Percentiles rank a stretch among this genome's conserved stretches.
These are phyloP conservation scores for Asterophora parasitica DNA, from an alignment of 768 basidiomycete genomes.

Conservation along the genomic window DNA sequence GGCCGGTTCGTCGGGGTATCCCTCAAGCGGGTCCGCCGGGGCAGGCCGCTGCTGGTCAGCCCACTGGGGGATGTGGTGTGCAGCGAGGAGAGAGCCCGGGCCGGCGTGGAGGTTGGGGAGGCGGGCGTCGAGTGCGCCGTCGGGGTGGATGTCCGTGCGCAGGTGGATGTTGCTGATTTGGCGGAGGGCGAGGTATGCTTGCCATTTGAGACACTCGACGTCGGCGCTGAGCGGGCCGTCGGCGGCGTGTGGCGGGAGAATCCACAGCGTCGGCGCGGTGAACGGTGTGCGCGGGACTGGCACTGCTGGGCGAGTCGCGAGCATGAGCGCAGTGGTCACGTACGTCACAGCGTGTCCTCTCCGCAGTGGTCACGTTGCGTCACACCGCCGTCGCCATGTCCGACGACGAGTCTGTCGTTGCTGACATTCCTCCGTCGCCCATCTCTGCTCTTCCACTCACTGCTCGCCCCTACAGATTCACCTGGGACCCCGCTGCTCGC, in stretches of 20 bases:
- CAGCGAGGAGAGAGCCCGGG: slow-evolving; percentile 52
- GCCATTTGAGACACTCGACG: slow-evolving; percentile 89
- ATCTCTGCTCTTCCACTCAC: slow-evolving; percentile 39
- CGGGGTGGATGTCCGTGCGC: slow-evolving; percentile 63
- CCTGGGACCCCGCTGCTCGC: slow-evolving; percentile 61
- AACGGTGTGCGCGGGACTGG: slow-evolving; percentile 25
- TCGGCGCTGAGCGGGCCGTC: slow-evolving; percentile 57
- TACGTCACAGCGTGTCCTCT: slow-evolving; percentile 4
- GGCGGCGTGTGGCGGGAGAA: slow-evolving; percentile 34
- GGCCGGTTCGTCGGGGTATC: slow-evolving; percentile 55
- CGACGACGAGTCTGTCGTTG: slow-evolving; percentile 40
- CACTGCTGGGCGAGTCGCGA: slow-evolving; percentile 42
- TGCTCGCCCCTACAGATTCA: slow-evolving; percentile 65
- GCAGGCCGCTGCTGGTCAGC: slow-evolving; percentile 31
- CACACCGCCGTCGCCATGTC: slow-evolving; percentile 28
- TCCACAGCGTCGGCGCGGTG: slow-evolving; percentile 55
- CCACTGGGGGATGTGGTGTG: slow-evolving; percentile 71
- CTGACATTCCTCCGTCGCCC: slow-evolving; percentile 57
- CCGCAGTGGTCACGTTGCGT: neutral
- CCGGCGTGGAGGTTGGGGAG: slow-evolving; percentile 68
- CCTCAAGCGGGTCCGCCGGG: slow-evolving; percentile 56
- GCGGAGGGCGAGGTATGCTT: slow-evolving; percentile 74
- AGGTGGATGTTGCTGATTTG: slow-evolving; percentile 47
- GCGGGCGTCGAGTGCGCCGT: slow-evolving; percentile 63
- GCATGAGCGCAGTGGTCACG: slow-evolving; percentile 35